Conservation (phyloP, 2,329 filamentous ascomycete species). For the Sporothrix luriei region DNA sequence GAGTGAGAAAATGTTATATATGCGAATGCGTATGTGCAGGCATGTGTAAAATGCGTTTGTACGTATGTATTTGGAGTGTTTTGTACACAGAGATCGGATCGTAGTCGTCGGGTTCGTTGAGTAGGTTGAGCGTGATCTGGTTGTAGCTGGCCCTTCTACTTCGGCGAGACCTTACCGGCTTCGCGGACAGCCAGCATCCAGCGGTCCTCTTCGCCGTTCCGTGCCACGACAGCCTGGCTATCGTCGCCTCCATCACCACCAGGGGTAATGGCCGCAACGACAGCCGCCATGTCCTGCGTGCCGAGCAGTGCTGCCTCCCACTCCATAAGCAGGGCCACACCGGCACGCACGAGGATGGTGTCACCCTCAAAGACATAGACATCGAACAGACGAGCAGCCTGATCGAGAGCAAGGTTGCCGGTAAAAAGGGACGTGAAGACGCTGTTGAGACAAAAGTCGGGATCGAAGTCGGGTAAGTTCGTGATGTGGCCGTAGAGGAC, state of each 20-base stretch:
- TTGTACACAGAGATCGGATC: slow-evolving; percentile 11
- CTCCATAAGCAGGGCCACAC: slow-evolving; percentile 65
- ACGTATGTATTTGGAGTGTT: slow-evolving; percentile 9
- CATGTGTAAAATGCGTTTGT: background rate
- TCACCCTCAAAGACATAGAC: slow-evolving; percentile 84
- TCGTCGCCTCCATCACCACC: slow-evolving; percentile 32
- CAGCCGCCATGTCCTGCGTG: slow-evolving; percentile 50
- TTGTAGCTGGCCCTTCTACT: background rate
- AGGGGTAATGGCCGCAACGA: slow-evolving; percentile 46
- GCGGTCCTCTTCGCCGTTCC: slow-evolving; percentile 53
- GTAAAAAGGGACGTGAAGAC: slow-evolving; percentile 69
- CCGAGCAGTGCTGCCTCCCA: slow-evolving; percentile 57
- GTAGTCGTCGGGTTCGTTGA: slow-evolving; percentile 2
- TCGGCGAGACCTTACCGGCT: slow-evolving; percentile 43
- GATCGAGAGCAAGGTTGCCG: slow-evolving; percentile 64
- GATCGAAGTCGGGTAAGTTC: slow-evolving; percentile 50
- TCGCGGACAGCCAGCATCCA: slow-evolving; percentile 49
- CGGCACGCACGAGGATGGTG: slow-evolving; percentile 68
- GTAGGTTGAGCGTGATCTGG: background rate
- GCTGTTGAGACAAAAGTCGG: slow-evolving; percentile 59
- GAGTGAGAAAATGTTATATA: slow-evolving; percentile 5
- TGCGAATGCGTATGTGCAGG: slow-evolving; percentile 21
- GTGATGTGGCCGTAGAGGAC: slow-evolving; percentile 67
- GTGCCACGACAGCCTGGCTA: slow-evolving; percentile 45
- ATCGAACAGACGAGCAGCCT: slow-evolving; percentile 75